A percentile compares a stretch with the other conserved stretches of the same genome.
These are phyloP conservation scores for Physcia stellaris DNA, from an alignment of 495 filamentous ascomycete genomes.

Conservation along the genomic window DNA sequence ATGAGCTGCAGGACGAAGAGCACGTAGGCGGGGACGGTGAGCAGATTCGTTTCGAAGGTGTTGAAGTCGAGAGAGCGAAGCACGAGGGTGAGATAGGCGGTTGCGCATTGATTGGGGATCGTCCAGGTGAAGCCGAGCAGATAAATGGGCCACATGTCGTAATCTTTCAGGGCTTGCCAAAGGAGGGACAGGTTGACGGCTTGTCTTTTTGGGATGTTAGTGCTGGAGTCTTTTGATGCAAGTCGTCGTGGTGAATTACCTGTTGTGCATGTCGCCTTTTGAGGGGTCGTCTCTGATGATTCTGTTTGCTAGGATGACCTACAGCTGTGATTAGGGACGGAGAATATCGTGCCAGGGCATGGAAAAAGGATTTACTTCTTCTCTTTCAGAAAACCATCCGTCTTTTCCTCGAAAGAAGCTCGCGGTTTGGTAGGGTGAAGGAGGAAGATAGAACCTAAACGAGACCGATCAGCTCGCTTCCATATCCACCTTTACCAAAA, in stretches of 20 bases:
- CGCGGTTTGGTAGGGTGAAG: constrained; percentile 57
- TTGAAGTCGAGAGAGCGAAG: constrained; percentile 46
- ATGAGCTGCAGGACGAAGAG: constrained; percentile 31
- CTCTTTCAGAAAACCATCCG: constrained; percentile 56
- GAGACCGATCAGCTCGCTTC: neutral
- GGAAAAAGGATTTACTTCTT: constrained; percentile 31
- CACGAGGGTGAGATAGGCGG: constrained; percentile 47
- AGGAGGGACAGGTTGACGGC: constrained; percentile 42
- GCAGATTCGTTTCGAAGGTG: constrained; percentile 54
- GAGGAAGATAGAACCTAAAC: constrained; percentile 44
- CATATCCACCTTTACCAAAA: neutral
- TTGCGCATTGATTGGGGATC: constrained; percentile 39
- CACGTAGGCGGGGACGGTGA: constrained; percentile 48
- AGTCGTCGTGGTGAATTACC: constrained; percentile 16
- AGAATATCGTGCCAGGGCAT: neutral
- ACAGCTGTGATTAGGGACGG: constrained; percentile 4
- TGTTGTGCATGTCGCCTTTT: constrained; percentile 47
- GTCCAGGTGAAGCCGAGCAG: constrained; percentile 42
- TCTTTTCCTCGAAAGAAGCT: constrained; percentile 55
- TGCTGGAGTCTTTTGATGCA: constrained; percentile 29
- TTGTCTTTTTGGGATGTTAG: too few relatives aligned
- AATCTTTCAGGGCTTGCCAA: constrained; percentile 47
- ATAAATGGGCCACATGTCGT: constrained; percentile 62
- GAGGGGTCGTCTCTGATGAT: constrained; percentile 58
- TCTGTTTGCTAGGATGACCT: constrained; percentile 58